Evolutionary conservation across 2,329 filamentous ascomycete genomes (phyloP).

Genomic region (Apiospora phragmitis): DNA sequence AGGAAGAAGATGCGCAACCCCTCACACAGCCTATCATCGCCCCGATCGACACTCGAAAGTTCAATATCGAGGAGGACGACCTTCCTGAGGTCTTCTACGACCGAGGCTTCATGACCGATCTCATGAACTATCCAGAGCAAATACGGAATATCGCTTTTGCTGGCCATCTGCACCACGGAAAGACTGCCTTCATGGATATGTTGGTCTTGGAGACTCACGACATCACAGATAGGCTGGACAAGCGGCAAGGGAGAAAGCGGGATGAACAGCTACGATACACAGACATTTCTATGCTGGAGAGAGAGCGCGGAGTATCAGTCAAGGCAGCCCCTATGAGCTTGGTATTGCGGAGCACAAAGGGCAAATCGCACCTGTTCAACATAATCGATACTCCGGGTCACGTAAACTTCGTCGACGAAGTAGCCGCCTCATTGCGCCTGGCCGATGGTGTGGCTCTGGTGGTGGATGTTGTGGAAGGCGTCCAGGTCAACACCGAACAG

Average conservation of each 20-base stretch:
- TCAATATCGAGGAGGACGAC: constrained; percentile 88
- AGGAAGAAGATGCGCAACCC: constrained; percentile 95
- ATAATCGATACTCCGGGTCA: constrained; percentile 95
- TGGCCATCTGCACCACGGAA: constrained; percentile 94
- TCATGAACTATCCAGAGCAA: constrained; percentile 95
- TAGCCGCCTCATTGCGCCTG: constrained; percentile 82
- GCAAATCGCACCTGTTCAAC: constrained; percentile 94
- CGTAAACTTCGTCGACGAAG: constrained; percentile 97
- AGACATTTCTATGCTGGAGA: constrained; percentile 85
- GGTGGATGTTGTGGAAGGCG: constrained; percentile 96
- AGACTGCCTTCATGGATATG: constrained; percentile 99
- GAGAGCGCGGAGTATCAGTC: constrained; percentile 86
- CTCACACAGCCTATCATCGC: constrained; percentile 91
- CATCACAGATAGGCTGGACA: constrained; percentile 75
- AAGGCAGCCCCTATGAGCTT: constrained; percentile 95
- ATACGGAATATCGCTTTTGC: constrained; percentile 90
- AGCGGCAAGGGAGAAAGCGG: constrained; percentile 75
- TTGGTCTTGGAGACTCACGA: constrained; percentile 94
- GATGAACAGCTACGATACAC: constrained; percentile 95
- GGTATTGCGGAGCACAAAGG: constrained; percentile 81
- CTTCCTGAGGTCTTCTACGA: constrained; percentile 87
- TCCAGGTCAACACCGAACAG: constrained; percentile 96
- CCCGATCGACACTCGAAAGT: constrained; percentile 92
- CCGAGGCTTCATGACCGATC: constrained; percentile 87
- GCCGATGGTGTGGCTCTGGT: constrained; percentile 92